phyloP scores from a whole-genome alignment of 768 basidiomycete genomes.

The Boletus rex-veris region DNA sequence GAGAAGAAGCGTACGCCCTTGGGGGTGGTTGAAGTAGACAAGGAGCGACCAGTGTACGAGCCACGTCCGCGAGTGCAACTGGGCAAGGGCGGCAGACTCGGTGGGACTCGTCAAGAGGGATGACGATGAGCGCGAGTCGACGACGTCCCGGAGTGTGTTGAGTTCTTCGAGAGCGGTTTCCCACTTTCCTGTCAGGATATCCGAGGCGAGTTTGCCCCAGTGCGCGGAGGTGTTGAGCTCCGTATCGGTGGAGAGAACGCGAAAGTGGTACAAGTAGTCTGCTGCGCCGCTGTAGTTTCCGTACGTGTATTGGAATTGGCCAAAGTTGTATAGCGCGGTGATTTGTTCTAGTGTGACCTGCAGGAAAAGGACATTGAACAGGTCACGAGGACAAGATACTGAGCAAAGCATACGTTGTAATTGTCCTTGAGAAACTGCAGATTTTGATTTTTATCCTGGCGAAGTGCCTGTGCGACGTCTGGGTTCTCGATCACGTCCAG shows the following conservation, averaged over 20 bases:
- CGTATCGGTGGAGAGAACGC: constrained; percentile 89
- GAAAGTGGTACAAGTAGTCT: constrained; percentile 98
- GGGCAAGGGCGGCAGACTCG: constrained; percentile 71
- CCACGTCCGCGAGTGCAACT: constrained; percentile 95
- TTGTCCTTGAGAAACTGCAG: constrained; percentile 91
- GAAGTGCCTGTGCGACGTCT: constrained; percentile 89
- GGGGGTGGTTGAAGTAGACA: constrained; percentile 95
- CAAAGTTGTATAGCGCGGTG: constrained; percentile 93
- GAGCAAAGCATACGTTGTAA: constrained; percentile 60
- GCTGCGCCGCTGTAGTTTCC: constrained; percentile 96
- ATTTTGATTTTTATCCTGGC: constrained; percentile 97
- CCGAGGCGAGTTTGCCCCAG: constrained; percentile 98
- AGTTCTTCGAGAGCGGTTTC: constrained; percentile 93
- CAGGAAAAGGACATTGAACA: not conserved
- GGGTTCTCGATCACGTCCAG: constrained; percentile 96
- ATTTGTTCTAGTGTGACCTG: constrained; percentile 96
- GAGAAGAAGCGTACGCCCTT: constrained; percentile 87
- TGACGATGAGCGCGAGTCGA: constrained; percentile 73
- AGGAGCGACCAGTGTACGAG: constrained; percentile 97
- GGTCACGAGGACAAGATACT: not conserved
- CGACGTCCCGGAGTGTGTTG: constrained; percentile 88
- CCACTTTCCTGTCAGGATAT: constrained; percentile 94
- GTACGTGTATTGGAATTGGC: constrained; percentile 98
- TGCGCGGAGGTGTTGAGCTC: constrained; percentile 94
- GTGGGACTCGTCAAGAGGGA: constrained; percentile 43